Conservation (phyloP, 257 asterid genomes). For the Nicotiana tomentosiformis region DNA sequence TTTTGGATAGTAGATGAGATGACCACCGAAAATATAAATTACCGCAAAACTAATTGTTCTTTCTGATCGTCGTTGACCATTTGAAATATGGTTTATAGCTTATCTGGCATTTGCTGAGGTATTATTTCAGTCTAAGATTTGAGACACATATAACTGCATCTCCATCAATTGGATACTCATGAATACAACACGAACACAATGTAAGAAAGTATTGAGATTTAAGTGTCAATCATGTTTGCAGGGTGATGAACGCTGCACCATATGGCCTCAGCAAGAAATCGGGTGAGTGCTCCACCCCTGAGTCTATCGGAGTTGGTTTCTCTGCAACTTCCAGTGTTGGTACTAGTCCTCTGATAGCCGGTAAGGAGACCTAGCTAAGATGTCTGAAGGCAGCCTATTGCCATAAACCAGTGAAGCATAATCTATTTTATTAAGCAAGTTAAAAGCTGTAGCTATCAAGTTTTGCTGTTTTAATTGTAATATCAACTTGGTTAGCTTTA, state of each 20-base stretch:
- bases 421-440: conserved; percentile 17
- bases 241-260: conserved; percentile 65
- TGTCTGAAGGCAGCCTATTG: neutral
- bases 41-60: neutral
- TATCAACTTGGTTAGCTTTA: neutral
- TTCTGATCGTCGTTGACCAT: neutral
- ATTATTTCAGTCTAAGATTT: no score
- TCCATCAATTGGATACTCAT: neutral
- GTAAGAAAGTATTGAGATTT: neutral
- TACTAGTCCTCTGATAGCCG: conserved; percentile 28
- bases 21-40: neutral
- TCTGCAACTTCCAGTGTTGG: conserved; percentile 41
- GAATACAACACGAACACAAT: neutral
- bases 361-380: conserved; percentile 23
- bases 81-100: no score
- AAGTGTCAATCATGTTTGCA: conserved; percentile 10
- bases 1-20: neutral
- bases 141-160: neutral
- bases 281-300: conserved; percentile 26
- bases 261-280: conserved; percentile 37
- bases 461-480: neutral
- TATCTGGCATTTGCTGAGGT: no score
- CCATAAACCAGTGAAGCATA: neutral
- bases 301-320: conserved; percentile 28
- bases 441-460: neutral